Percentiles rank a stretch among this genome's conserved stretches.
Evolutionary conservation across 2,329 filamentous ascomycete genomes (phyloP).

Genomic region (Rutstroemia sp.): DNA sequence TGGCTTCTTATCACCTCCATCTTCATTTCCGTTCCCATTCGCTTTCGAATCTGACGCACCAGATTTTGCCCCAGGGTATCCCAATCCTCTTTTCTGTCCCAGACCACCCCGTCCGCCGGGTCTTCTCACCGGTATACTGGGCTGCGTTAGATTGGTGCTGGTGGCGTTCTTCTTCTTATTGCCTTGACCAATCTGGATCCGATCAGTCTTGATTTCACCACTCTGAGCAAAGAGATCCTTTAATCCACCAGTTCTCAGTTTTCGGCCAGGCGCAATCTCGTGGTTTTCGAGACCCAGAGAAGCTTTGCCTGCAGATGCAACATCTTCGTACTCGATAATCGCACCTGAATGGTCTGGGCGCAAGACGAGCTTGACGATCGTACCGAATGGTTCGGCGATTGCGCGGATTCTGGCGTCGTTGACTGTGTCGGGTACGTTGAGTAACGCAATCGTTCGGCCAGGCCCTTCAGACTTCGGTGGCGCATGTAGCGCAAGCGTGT

Average conservation of each 20-base stretch:
- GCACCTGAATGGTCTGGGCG: slow-evolving; percentile 79
- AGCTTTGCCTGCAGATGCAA: slow-evolving; percentile 63
- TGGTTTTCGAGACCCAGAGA: slow-evolving; percentile 50
- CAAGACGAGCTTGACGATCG: slow-evolving; percentile 67
- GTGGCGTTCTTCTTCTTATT: slow-evolving; percentile 17
- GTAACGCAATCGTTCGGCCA: slow-evolving; percentile 69
- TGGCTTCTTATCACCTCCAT: slow-evolving; percentile 22
- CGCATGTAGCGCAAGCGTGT: slow-evolving; percentile 18
- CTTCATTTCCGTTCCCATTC: slow-evolving; percentile 17
- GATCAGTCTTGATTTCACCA: slow-evolving; percentile 37
- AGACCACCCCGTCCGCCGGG: slow-evolving; percentile 32
- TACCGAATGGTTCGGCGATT: slow-evolving; percentile 62
- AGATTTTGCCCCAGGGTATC: slow-evolving; percentile 18
- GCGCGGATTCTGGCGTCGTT: slow-evolving; percentile 77
- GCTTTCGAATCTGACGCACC: neutral
- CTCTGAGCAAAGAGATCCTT: slow-evolving; percentile 48
- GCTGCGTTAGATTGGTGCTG: slow-evolving; percentile 21
- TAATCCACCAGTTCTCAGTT: slow-evolving; percentile 46
- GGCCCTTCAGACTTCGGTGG: slow-evolving; percentile 43
- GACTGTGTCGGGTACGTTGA: slow-evolving; percentile 86
- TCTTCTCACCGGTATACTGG: slow-evolving; percentile 26
- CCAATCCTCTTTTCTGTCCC: slow-evolving; percentile 30
- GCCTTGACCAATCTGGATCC: slow-evolving; percentile 30
- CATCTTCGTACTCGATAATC: slow-evolving; percentile 70
- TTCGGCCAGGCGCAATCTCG: slow-evolving; percentile 44